Conservation (phyloP, 768 basidiomycete genomes). For the Mycena galopus region DNA sequence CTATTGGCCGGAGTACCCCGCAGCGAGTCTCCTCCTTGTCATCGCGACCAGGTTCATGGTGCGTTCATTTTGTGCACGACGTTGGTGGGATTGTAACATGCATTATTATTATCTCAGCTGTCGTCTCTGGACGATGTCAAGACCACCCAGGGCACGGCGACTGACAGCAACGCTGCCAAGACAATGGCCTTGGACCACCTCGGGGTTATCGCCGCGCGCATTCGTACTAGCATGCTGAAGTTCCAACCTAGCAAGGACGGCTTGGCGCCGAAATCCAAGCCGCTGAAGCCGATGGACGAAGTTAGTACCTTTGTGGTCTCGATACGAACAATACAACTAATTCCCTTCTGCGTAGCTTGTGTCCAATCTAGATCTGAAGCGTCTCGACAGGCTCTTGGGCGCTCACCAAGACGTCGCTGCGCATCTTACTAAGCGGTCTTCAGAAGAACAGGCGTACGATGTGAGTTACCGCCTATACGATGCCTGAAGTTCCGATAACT, state of each 20-base stretch:
- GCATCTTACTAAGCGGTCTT: constrained; percentile 78
- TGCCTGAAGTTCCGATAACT: background rate
- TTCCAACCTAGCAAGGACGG: constrained; percentile 52
- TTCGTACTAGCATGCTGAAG: constrained; percentile 71
- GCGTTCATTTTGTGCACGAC: constrained; percentile 31
- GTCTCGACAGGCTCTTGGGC: constrained; percentile 69
- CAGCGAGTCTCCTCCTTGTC: constrained; percentile 83
- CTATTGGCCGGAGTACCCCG: constrained; percentile 98
- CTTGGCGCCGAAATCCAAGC: constrained; percentile 48
- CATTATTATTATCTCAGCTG: constrained; percentile 63
- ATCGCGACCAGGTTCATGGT: constrained; percentile 92
- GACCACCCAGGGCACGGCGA: constrained; percentile 66
- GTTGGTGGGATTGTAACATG: background rate
- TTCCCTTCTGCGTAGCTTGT: constrained; percentile 58
- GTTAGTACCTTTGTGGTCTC: constrained; percentile 50
- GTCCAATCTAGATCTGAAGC: constrained; percentile 59
- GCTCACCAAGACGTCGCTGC: constrained; percentile 75
- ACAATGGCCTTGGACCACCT: constrained; percentile 93
- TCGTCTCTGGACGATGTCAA: constrained; percentile 88
- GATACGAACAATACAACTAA: background rate
- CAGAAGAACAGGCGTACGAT: constrained; percentile 86
- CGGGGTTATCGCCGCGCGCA: constrained; percentile 89
- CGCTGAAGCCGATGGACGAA: constrained; percentile 78
- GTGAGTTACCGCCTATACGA: constrained; percentile 57
- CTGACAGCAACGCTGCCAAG: constrained; percentile 88